Base-by-base conservation (phyloP, 805 yeast species). In the Monosporozyma servazzii region DNA sequence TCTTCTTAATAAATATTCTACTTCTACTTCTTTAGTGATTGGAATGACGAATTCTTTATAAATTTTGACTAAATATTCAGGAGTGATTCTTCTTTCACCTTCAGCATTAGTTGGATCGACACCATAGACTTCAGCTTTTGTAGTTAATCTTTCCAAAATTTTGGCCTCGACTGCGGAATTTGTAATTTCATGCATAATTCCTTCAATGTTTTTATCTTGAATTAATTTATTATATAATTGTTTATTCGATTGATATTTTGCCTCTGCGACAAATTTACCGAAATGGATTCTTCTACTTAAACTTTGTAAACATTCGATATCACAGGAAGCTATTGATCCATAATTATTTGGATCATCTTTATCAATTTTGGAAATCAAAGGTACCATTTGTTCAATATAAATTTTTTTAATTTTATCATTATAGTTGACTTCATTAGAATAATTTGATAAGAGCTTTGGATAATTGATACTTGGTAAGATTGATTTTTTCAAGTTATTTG, bases 191-290 rank as follows among this genome's bases (percentile, higher is more conserved):
- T 72, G 80, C 61, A 83, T 86, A 47, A 93, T 84, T 0, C 91
- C 96, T 11, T 73, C 71, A 6, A 79, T 70, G 64, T 93, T 96
- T 51, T 73, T 76, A 0, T 75, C 78, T 55, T 71, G 65, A 58
- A 93, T 93, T 58, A 89, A 70, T 58, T 75, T 70, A 1, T 79
- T 79, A 71, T 82, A 88, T 48, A 66, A 67, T 48, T 78, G 86
- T 36, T 73, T 75, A 54, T 90, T 93, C 27, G 74, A 71, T 60
- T 76, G 82, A 68, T 81, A 93, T 69, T 93, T 93, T 45, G 96
- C 86, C 67, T 93, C 99, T 5, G 99, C 99, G 9, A 93, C 99
- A 74, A 91, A 93, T 69, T 86, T 87, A 48, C 99, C 99, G 70
- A 91, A 93, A 70, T 93, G 99, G 58, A 93, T 88, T 65, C 99